phyloP scores from a whole-genome alignment of 1,139 yeast genomes.

The Saccharomycopsis hybrid region DNA sequence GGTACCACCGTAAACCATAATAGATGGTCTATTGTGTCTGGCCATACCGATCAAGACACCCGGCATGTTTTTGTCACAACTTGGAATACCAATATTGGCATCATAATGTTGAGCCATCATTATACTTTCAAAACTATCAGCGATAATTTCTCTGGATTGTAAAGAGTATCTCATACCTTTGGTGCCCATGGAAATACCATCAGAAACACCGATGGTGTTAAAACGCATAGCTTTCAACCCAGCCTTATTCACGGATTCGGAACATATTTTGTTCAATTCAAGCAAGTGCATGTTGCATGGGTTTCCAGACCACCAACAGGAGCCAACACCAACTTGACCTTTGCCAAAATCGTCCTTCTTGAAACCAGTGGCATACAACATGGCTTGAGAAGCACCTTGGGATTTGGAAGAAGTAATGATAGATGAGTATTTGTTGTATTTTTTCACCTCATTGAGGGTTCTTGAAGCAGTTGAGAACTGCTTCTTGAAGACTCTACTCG shows the following conservation, averaged over 20 bases:
- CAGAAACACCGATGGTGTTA: slow-evolving; percentile 92
- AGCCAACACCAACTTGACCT: slow-evolving; percentile 93
- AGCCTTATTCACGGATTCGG: slow-evolving; percentile 72
- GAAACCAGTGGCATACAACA: slow-evolving; percentile 97
- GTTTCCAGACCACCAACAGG: slow-evolving; percentile 98
- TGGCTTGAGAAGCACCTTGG: slow-evolving; percentile 99
- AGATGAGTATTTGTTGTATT: slow-evolving; percentile 76
- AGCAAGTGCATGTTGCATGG: slow-evolving; percentile 95
- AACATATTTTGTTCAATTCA: slow-evolving; percentile 73
- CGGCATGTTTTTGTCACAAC: slow-evolving; percentile 98
- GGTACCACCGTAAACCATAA: slow-evolving; percentile 97
- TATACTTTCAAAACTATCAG: slow-evolving; percentile 90
- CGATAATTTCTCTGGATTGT: slow-evolving; percentile 91
- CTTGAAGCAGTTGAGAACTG: slow-evolving; percentile 6
- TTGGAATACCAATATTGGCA: slow-evolving; percentile 87
- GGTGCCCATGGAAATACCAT: slow-evolving; percentile 96
- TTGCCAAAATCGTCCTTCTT: slow-evolving; percentile 67
- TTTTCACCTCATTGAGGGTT: slow-evolving; percentile 24
- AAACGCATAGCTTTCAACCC: slow-evolving; percentile 96
- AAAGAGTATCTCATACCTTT: slow-evolving; percentile 92
- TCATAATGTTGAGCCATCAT: slow-evolving; percentile 94
- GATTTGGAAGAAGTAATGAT: slow-evolving; percentile 85
- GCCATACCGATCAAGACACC: slow-evolving; percentile 98
- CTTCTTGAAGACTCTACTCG: slow-evolving; percentile 1
- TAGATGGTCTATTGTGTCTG: slow-evolving; percentile 91